A percentile compares a stretch with the other conserved stretches of the same genome.
Evolutionary conservation across 768 basidiomycete species (phyloP).

Genomic region (Suillus fuscotomentosus): DNA sequence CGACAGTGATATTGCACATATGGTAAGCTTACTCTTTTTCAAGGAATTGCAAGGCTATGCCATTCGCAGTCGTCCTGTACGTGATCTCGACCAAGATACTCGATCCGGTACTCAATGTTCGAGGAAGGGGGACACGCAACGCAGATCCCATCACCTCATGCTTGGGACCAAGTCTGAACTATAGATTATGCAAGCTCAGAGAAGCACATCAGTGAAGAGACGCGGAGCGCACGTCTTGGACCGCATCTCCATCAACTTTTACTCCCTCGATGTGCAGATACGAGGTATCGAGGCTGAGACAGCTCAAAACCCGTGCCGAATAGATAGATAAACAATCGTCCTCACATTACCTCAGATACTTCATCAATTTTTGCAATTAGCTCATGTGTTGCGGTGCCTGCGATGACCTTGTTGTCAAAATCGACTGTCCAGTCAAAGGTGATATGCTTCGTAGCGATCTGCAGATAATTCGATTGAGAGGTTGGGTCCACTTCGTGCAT

Average conservation of each 20-base stretch:
- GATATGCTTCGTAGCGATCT: constrained; percentile 47
- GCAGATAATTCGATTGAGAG: constrained; percentile 57
- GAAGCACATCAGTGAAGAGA: not conserved
- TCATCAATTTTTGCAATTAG: constrained; percentile 37
- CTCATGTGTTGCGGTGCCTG: constrained; percentile 46
- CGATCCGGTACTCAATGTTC: constrained; percentile 20
- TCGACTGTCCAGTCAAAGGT: constrained; percentile 58
- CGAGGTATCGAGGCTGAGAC: constrained; percentile 50
- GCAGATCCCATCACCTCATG: constrained; percentile 42
- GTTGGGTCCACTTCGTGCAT: constrained; percentile 37
- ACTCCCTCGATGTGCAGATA: constrained; percentile 43
- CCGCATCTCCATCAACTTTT: constrained; percentile 34
- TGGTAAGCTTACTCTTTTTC: constrained; percentile 34
- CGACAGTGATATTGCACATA: not conserved
- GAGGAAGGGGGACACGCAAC: constrained; percentile 33
- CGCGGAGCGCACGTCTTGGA: constrained; percentile 21
- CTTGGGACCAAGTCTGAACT: constrained; percentile 29
- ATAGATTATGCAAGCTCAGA: not conserved
- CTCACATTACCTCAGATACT: constrained; percentile 44
- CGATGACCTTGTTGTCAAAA: constrained; percentile 44
- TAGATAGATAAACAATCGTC: not conserved
- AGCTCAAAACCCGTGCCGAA: constrained; percentile 1
- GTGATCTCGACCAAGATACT: constrained; percentile 33
- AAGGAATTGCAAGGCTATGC: constrained; percentile 56
- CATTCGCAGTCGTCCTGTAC: constrained; percentile 44